Evolutionary conservation across 2,329 filamentous ascomycete genomes (phyloP).

Genomic region (Penicillium sp.): DNA sequence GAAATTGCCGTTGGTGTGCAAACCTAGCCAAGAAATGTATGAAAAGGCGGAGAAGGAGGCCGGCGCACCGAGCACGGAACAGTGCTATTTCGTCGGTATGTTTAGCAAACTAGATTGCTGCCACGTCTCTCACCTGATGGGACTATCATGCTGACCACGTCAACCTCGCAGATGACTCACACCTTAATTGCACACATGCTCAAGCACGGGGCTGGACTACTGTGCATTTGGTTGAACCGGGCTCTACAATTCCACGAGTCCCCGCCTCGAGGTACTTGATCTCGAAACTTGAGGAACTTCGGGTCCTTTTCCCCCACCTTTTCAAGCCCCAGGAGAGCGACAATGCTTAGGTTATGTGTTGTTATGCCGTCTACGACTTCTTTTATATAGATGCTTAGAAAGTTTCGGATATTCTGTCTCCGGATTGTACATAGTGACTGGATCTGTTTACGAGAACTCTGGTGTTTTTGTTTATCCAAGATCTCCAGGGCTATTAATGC

Average conservation of each 20-base stretch:
- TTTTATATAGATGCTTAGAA: background rate
- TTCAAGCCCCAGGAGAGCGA: constrained; percentile 56
- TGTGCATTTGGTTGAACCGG: constrained; percentile 78
- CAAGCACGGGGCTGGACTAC: constrained; percentile 79
- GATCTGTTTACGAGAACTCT: background rate
- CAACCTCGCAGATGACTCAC: constrained; percentile 66
- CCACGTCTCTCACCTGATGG: background rate
- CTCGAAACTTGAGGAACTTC: constrained; percentile 68
- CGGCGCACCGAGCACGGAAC: constrained; percentile 59
- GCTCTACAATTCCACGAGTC: constrained; percentile 57
- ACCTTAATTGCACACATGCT: constrained; percentile 72
- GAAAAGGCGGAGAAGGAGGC: constrained; percentile 85
- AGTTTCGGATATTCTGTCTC: background rate
- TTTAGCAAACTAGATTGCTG: constrained; percentile 12
- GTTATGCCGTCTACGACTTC: background rate
- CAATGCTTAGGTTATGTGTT: constrained; percentile 6
- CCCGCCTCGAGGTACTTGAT: constrained; percentile 72
- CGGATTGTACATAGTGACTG: background rate
- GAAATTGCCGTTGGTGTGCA: constrained; percentile 70
- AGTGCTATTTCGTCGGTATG: constrained; percentile 92
- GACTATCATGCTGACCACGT: constrained; percentile 12
- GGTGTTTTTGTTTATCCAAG: background rate
- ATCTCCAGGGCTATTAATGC: background rate
- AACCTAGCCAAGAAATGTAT: constrained; percentile 78
- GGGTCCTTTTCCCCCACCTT: constrained; percentile 72